Percentiles rank a stretch among this genome's conserved stretches.
These are phyloP conservation scores for Saccharomycopsis selenospora DNA, from an alignment of 805 yeast species.

Conservation along the genomic window DNA sequence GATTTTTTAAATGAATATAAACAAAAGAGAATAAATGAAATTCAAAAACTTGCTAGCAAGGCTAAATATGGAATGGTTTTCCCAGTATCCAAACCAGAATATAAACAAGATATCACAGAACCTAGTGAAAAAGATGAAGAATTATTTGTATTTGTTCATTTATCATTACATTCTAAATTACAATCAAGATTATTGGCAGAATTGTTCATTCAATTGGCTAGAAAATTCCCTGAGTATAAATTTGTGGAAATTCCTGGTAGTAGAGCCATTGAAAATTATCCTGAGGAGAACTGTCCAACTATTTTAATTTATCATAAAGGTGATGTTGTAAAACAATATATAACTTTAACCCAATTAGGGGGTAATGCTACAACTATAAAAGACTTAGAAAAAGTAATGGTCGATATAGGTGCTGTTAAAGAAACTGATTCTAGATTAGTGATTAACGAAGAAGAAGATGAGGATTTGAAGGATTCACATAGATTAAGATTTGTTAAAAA, in stretches of 20 bases:
- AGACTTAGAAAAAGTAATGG: conserved; percentile 71
- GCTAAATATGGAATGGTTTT: conserved; percentile 67
- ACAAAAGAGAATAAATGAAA: conserved; percentile 67
- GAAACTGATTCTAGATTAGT: conserved; percentile 60
- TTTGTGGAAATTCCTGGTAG: conserved; percentile 88
- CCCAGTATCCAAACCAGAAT: conserved; percentile 82
- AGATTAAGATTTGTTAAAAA: conserved; percentile 50
- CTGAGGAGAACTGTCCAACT: conserved; percentile 88
- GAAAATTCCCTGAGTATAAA: conserved; percentile 71
- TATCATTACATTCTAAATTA: conserved; percentile 57
- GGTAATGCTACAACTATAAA: conserved; percentile 65
- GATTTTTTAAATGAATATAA: conserved; percentile 78
- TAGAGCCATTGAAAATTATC: conserved; percentile 89
- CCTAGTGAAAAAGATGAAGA: conserved; percentile 46
- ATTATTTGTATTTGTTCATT: conserved; percentile 65
- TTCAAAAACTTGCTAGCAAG: conserved; percentile 48
- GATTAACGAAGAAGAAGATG: conserved; percentile 54
- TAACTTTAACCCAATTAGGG: conserved; percentile 75
- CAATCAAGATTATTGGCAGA: conserved; percentile 69
- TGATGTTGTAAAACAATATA: conserved; percentile 69
- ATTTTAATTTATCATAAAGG: conserved; percentile 72
- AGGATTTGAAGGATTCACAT: conserved; percentile 46
- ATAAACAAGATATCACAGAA: conserved; percentile 74
- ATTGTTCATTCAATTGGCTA: conserved; percentile 51
- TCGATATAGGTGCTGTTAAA: conserved; percentile 57